Percentiles rank a stretch among this genome's conserved stretches.
These are phyloP conservation scores for Suillus subluteus DNA, from an alignment of 768 basidiomycete species.

Conservation along the genomic window DNA sequence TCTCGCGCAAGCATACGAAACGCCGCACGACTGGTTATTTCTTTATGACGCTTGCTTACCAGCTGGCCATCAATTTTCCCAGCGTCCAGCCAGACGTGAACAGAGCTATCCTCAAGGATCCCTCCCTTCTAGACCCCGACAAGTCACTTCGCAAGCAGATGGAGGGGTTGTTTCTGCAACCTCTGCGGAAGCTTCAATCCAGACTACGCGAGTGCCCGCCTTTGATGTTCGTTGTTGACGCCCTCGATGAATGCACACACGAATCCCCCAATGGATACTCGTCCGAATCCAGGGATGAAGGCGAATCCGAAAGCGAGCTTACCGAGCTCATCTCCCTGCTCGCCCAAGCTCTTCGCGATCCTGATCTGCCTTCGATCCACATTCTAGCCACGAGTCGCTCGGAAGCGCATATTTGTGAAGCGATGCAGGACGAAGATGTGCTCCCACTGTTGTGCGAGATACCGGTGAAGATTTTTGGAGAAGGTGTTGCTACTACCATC, in stretches of 20 bases:
- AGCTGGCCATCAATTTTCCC: not conserved
- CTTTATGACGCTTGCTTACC: not conserved
- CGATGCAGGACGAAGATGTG: not conserved
- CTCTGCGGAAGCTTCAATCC: not conserved
- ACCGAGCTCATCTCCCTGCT: not conserved
- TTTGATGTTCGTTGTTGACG: not conserved
- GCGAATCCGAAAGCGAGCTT: not conserved
- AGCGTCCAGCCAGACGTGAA: not conserved
- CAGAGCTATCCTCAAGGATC: not conserved
- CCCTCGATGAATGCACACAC: slow-evolving; percentile 1
- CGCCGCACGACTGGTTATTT: slow-evolving; percentile 1
- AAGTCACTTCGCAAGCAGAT: not conserved
- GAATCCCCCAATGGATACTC: not conserved
- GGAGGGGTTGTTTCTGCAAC: not conserved
- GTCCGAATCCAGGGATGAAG: not conserved
- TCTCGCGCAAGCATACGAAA: not conserved
- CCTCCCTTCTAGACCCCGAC: not conserved
- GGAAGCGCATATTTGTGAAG: not conserved
- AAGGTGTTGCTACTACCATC: not conserved
- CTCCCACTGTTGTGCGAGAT: not conserved
- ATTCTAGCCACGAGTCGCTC: not conserved
- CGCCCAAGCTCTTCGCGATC: not conserved
- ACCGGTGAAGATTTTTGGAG: not conserved
- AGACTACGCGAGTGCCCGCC: not conserved
- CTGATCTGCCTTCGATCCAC: not conserved